These are phyloP conservation scores for Amanita exitialis DNA, from an alignment of 768 basidiomycete species.

Conservation along the genomic window DNA sequence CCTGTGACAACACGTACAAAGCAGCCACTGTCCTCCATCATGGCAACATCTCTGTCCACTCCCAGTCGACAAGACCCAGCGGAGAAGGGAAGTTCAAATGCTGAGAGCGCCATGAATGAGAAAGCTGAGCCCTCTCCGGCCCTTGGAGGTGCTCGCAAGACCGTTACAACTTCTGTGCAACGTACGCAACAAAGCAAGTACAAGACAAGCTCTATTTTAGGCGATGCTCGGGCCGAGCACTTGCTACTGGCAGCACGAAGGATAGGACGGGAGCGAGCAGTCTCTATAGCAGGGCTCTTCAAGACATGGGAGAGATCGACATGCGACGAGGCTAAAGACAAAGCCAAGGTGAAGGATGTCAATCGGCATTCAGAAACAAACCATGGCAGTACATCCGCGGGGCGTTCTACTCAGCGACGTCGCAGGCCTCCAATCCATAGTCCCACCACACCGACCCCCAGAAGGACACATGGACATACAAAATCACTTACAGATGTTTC, in stretches of 20 bases:
- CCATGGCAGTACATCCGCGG: background rate
- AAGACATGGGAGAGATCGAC: conserved; percentile 14
- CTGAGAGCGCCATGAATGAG: background rate
- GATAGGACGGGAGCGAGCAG: conserved; percentile 52
- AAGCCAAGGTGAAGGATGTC: conserved; percentile 9
- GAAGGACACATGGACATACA: background rate
- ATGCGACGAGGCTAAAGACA: conserved; percentile 10
- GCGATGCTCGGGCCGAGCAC: conserved; percentile 67
- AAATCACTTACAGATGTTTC: background rate
- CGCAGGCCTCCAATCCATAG: background rate
- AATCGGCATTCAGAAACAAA: conserved; percentile 5
- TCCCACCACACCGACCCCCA: conserved; percentile 2
- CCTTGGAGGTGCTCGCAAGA: conserved; percentile 2
- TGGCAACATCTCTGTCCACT: background rate
- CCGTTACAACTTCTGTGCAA: conserved; percentile 15
- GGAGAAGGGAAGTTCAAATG: background rate
- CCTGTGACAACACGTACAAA: conserved; percentile 2
- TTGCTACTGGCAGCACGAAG: conserved; percentile 62
- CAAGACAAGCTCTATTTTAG: conserved; percentile 25
- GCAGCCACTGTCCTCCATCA: background rate
- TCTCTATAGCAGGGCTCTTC: conserved; percentile 42
- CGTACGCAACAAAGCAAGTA: conserved; percentile 3
- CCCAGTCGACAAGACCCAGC: background rate
- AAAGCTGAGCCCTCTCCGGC: background rate
- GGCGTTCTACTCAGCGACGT: background rate